Base-by-base conservation (phyloP, 768 basidiomycete genomes). In the Mycena galericulata region DNA sequence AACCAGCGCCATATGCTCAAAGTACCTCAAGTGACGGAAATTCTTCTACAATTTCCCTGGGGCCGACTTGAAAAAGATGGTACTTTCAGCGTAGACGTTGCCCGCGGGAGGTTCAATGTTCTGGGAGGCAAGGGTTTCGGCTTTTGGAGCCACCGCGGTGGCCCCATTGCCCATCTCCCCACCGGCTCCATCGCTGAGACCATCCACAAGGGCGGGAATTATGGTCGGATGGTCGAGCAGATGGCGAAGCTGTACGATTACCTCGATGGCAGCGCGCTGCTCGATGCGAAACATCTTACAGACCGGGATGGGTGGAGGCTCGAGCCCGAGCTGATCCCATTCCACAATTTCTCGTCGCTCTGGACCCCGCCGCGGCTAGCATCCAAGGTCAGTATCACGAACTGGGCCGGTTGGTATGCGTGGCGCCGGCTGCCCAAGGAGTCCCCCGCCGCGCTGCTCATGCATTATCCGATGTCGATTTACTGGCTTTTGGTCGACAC, bases 351-450 rank as follows among this genome's bases (percentile, higher is more conserved):
- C 57, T 69, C 62, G 75, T 81, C 63, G 68, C 70, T 66, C 30
- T 69, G 43, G 72, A 72, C 34, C 10, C 70, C 64, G 27, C 54
- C 71, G 15, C 72, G 76, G 63, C 75, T 80, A 0, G 68, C 50
- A 49, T 75, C 77, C 9, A 76, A 69, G 50, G 75, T 74, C 14
- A 74, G 74, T 15, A 66, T 73, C 27, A 57, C 34, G 18, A 78
- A 80, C 73, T 85, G 84, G 84, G 78, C 78, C 41, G 79, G 78
- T 22, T 85, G 83, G 81, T 79, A 85, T 67, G 62, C 75, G 30
- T 85, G 83, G 84, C 76, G 84, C 34, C 75, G 77, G 47, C 63
- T 85, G 36, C 74, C 82, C 32, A 72, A 80, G 50, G 78, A 77
- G 34, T 84, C 84, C 30, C 84, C 84, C 8, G 81, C 82, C 0